Evolutionary conservation across 306 rosid species (phyloP), one percentile per base, ranked within the genome.

Genomic region (Dalbergia cultrata): DNA sequence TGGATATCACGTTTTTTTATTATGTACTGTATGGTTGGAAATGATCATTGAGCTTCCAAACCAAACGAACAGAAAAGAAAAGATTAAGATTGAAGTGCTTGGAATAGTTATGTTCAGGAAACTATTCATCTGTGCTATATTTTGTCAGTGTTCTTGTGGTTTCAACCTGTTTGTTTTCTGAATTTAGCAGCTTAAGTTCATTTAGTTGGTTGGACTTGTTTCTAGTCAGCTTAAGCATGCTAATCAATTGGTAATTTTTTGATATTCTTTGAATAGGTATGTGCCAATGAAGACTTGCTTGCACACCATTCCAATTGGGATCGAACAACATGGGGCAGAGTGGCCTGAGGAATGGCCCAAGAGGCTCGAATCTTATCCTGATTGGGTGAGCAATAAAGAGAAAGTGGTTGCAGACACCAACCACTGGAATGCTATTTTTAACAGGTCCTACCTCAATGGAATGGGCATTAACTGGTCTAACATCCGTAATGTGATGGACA

Each of bases 281-380:
- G 90, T 90, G 75, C 87, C 89, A 4, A 86, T 91, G 70, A 91
- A 79, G 91, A 83, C 79, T 75, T 95, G 99, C 86, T 82, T 95
- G 90, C 96, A 95, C 81, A 59, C 82, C 14, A 84, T 95, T 89
- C 99, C 99, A 21, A 82, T 90, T 33, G 83, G 94, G 68, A 91
- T 95, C 70, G 99, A 95, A 83, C 90, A 91, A 69, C 99, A 86
- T 13, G 99, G 99, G 64, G 88, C 98, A 19, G 99, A 95, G 90
- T 91, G 99, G 98, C 99, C 99, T 3, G 99, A 93, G 85, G 94
- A 95, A 81, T 95, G 99, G 99, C 99, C 99, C 19, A 91, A 88
- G 86, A 91, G 99, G 83, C 96, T 95, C 2, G 91, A 90, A 82
- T 67, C 88, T 33, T 90, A 87, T 76, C 94, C 98, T 3, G 99